phyloP scores from a whole-genome alignment of 805 yeast genomes.

The Saccharomycopsis synnaedendra region DNA sequence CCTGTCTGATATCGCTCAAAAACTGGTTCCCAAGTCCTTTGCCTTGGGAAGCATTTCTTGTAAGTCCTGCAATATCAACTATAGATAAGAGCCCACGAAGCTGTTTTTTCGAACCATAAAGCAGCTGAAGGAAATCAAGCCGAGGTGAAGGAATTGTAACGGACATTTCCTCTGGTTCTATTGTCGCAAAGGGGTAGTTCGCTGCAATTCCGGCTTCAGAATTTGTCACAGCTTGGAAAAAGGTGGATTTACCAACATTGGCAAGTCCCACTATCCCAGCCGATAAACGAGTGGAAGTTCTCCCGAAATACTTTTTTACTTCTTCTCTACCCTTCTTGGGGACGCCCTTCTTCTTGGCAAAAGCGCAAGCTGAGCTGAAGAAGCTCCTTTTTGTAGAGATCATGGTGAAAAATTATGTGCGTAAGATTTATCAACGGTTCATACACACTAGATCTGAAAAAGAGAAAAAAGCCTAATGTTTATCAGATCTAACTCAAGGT shows the following conservation, averaged over 20 bases:
- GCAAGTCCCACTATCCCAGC: conserved; percentile 71
- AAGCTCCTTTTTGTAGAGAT: neutral
- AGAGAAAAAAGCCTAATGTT: too few species aligned
- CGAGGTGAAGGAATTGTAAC: conserved; percentile 60
- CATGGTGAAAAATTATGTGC: neutral
- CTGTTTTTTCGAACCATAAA: conserved; percentile 51
- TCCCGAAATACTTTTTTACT: conserved; percentile 10
- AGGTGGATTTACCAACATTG: conserved; percentile 90
- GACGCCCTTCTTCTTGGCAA: neutral
- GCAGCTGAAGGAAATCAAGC: conserved; percentile 39
- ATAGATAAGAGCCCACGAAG: conserved; percentile 61
- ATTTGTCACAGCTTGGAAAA: conserved; percentile 92
- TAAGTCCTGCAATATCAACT: conserved; percentile 74
- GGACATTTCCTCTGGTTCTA: conserved; percentile 91
- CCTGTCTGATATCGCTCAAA: conserved; percentile 65
- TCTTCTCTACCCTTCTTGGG: neutral
- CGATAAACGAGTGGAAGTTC: conserved; percentile 14
- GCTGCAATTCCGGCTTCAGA: conserved; percentile 94
- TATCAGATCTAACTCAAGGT: too few species aligned
- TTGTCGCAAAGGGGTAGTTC: conserved; percentile 95
- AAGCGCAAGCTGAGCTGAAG: neutral
- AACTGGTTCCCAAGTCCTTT: conserved; percentile 79
- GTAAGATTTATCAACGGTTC: neutral
- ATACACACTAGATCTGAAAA: too few species aligned
- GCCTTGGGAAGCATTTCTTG: conserved; percentile 74